Evolutionary conservation across 1,284 basidiomycete species (phyloP).

Genomic region (Naganishia liquefaciens): DNA sequence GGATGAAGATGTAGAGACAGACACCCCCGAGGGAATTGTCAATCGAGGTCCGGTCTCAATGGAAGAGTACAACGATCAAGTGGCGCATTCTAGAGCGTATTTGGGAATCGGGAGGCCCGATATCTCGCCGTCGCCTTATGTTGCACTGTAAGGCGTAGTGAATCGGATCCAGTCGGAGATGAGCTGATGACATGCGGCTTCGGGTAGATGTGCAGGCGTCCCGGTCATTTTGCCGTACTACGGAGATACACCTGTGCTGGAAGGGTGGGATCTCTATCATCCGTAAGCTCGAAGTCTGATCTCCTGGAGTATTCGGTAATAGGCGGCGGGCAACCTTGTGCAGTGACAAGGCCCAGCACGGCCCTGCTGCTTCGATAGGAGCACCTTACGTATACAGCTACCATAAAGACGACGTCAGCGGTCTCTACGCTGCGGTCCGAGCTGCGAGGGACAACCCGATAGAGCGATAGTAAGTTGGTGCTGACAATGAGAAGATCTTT

Average conservation of each 20-base stretch:
- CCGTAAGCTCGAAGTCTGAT: not conserved
- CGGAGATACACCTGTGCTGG: slow-evolving; percentile 31
- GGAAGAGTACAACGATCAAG: slow-evolving; percentile 30
- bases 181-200: not conserved
- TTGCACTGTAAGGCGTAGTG: slow-evolving; percentile 40
- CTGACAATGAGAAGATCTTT: not conserved
- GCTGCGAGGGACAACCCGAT: slow-evolving; percentile 30
- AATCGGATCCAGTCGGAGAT: not conserved
- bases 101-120: slow-evolving; percentile 46
- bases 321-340: no score
- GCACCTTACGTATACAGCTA: slow-evolving; percentile 50
- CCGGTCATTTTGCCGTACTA: slow-evolving; percentile 49
- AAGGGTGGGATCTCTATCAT: slow-evolving; percentile 42
- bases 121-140: slow-evolving; percentile 47
- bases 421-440: slow-evolving; percentile 15
- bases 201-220: slow-evolving; percentile 45
- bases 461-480: slow-evolving; percentile 29
- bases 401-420: slow-evolving; percentile 24
- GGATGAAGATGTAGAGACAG: not conserved
- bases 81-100: slow-evolving; percentile 42
- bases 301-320: not conserved
- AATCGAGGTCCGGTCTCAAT: slow-evolving; percentile 18
- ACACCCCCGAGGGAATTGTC: slow-evolving; percentile 8
- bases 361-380: slow-evolving; percentile 43
- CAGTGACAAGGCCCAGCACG: slow-evolving; percentile 41